Evolutionary conservation across 2,329 filamentous ascomycete species (phyloP).

Genomic region (Zelopaecilomyces penicillatus): DNA sequence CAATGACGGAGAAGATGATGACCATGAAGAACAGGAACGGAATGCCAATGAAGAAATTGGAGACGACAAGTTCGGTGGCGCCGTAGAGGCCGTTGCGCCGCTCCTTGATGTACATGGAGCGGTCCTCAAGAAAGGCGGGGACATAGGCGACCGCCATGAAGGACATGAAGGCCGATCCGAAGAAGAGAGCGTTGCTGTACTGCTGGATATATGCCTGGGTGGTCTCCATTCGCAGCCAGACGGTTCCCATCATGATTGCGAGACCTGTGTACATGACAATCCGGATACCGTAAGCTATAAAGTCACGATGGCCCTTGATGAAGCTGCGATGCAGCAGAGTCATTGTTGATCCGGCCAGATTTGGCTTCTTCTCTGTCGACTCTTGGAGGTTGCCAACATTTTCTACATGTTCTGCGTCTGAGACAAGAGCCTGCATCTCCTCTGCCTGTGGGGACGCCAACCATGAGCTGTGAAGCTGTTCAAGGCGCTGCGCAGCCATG

Average conservation of each 20-base stretch:
- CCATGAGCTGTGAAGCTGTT: slow-evolving; percentile 20
- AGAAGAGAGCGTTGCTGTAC: slow-evolving; percentile 76
- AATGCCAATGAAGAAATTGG: slow-evolving; percentile 75
- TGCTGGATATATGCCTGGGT: slow-evolving; percentile 68
- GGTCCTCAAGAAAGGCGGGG: slow-evolving; percentile 49
- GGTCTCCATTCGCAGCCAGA: slow-evolving; percentile 66
- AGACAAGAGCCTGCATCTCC: slow-evolving; percentile 16
- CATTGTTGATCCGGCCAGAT: slow-evolving; percentile 41
- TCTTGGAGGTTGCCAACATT: slow-evolving; percentile 7
- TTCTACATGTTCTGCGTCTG: slow-evolving; percentile 21
- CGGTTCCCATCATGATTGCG: slow-evolving; percentile 81
- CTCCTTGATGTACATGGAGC: slow-evolving; percentile 43
- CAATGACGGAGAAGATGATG: slow-evolving; percentile 63
- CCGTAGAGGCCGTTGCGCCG: slow-evolving; percentile 75
- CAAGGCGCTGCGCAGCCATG: slow-evolving; percentile 29
- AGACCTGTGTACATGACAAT: slow-evolving; percentile 70
- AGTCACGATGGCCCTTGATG: slow-evolving; percentile 76
- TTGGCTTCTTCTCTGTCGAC: slow-evolving; percentile 28
- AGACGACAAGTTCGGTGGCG: slow-evolving; percentile 60
- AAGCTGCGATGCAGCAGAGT: slow-evolving; percentile 70
- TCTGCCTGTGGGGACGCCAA: slow-evolving; percentile 13
- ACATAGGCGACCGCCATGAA: slow-evolving; percentile 83
- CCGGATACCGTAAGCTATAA: slow-evolving; percentile 76
- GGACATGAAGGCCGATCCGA: slow-evolving; percentile 66
- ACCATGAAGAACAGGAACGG: slow-evolving; percentile 76